phyloP scores from a whole-genome alignment of 805 yeast species.

The Metschnikowia baotianmanensis region DNA sequence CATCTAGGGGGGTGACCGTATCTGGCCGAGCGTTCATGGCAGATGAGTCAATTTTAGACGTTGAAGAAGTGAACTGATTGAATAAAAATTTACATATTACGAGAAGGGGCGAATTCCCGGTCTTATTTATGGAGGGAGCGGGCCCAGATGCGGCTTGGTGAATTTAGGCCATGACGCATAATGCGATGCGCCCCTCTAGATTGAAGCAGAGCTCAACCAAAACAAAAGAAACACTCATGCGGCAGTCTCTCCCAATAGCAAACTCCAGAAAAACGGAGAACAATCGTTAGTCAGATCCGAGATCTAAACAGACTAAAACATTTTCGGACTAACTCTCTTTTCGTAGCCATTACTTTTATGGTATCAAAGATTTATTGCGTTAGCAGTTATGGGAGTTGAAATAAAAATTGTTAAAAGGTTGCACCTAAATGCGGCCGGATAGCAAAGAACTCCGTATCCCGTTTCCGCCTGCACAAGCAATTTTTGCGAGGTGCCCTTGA shows the following conservation, averaged over 20 bases:
- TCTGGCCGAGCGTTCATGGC: conserved; percentile 11
- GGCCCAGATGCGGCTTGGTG: background rate
- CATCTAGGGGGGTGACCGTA: conserved; percentile 11
- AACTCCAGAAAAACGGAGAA: no score
- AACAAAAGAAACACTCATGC: no score
- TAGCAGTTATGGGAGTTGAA: no score
- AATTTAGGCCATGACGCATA: background rate
- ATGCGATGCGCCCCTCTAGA: background rate
- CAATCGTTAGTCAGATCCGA: no score
- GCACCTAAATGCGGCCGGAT: background rate
- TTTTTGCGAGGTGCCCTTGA: no score
- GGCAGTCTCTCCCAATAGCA: no score
- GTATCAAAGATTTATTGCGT: no score
- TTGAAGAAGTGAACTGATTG: background rate
- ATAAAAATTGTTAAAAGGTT: no score
- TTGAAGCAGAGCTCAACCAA: no score
- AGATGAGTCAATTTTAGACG: background rate
- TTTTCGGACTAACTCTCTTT: no score
- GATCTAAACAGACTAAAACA: no score
- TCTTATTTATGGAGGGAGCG: conserved; percentile 7
- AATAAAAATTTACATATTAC: background rate
- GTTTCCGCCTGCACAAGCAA: conserved; percentile 1
- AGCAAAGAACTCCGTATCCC: background rate
- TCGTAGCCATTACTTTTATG: no score
- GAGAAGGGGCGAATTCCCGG: background rate